phyloP scores from a whole-genome alignment of 2,329 filamentous ascomycete genomes.

The Sporothrix sp. region DNA sequence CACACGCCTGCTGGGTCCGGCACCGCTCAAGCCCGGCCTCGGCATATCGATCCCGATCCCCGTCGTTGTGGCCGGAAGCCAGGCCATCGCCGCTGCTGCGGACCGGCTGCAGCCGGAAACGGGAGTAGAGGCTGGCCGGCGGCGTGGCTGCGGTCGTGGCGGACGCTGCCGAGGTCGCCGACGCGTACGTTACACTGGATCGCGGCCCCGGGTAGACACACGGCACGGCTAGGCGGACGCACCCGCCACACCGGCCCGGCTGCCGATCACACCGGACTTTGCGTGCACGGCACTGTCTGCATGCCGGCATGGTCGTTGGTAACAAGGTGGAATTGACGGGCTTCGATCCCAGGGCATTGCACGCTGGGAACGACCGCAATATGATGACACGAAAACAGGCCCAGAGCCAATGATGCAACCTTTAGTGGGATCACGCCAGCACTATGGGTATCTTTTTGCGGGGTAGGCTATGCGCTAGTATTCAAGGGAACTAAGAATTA shows the following conservation, averaged over 20 bases:
- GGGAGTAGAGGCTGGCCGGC: neutral
- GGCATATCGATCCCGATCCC: constrained; percentile 14
- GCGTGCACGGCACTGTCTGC: constrained; percentile 8
- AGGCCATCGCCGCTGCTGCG: neutral
- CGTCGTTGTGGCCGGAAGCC: neutral
- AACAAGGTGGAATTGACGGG: too few relatives aligned
- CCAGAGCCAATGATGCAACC: constrained; percentile 3
- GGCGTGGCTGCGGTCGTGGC: neutral
- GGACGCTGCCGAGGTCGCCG: neutral
- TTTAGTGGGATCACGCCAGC: constrained; percentile 2
- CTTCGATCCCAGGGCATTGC: too few relatives aligned
- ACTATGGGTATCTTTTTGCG: neutral
- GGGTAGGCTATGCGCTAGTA: too few relatives aligned
- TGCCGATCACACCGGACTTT: constrained; percentile 23
- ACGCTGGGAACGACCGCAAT: too few relatives aligned
- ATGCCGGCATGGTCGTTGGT: neutral
- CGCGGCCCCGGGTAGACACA: neutral
- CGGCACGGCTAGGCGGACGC: neutral
- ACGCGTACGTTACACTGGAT: neutral
- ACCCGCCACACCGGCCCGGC: constrained; percentile 3
- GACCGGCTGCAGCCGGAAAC: neutral
- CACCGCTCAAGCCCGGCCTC: constrained; percentile 24
- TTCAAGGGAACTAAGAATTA: too few relatives aligned
- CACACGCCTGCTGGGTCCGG: constrained; percentile 23
- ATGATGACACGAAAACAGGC: too few relatives aligned